Evolutionary conservation across 2,329 filamentous ascomycete species (phyloP).

Genomic region (Cladosporium austrohemisphaericum): DNA sequence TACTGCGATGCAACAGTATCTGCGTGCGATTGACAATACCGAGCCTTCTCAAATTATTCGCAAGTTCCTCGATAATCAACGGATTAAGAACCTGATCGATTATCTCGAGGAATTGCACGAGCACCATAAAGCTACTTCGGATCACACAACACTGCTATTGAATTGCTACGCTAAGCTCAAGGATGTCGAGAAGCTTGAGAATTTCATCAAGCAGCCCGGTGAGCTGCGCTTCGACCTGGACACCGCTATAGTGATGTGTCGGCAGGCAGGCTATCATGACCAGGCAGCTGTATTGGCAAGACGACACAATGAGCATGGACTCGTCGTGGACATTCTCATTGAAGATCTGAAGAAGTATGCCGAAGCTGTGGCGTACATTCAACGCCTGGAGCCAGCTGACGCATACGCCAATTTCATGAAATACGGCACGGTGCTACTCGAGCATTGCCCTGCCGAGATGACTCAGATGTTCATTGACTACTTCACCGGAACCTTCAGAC

Average conservation of each 20-base stretch:
- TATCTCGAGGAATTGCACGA: slow-evolving; percentile 96
- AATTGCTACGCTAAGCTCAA: slow-evolving; percentile 99
- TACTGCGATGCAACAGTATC: slow-evolving; percentile 97
- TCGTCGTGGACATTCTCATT: slow-evolving; percentile 92
- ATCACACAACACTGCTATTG: slow-evolving; percentile 88
- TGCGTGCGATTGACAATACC: slow-evolving; percentile 91
- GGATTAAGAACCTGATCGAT: slow-evolving; percentile 95
- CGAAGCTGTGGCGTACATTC: slow-evolving; percentile 87
- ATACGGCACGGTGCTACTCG: slow-evolving; percentile 85
- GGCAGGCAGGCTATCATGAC: slow-evolving; percentile 93
- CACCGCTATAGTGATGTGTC: slow-evolving; percentile 94
- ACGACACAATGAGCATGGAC: slow-evolving; percentile 86
- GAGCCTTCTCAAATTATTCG: slow-evolving; percentile 95
- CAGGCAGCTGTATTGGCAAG: slow-evolving; percentile 94
- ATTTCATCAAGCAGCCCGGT: slow-evolving; percentile 92
- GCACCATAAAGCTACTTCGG: slow-evolving; percentile 84
- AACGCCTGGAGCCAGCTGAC: slow-evolving; percentile 76
- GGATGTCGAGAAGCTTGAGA: slow-evolving; percentile 91
- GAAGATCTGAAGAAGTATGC: slow-evolving; percentile 90
- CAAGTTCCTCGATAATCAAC: slow-evolving; percentile 95
- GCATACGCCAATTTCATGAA: slow-evolving; percentile 90
- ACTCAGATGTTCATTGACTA: slow-evolving; percentile 91
- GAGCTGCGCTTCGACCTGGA: slow-evolving; percentile 96
- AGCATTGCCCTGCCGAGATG: slow-evolving; percentile 76
- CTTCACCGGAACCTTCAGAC: slow-evolving; percentile 79